phyloP scores from a whole-genome alignment of 2,329 filamentous ascomycete genomes.

The Botrytis paeoniae region DNA sequence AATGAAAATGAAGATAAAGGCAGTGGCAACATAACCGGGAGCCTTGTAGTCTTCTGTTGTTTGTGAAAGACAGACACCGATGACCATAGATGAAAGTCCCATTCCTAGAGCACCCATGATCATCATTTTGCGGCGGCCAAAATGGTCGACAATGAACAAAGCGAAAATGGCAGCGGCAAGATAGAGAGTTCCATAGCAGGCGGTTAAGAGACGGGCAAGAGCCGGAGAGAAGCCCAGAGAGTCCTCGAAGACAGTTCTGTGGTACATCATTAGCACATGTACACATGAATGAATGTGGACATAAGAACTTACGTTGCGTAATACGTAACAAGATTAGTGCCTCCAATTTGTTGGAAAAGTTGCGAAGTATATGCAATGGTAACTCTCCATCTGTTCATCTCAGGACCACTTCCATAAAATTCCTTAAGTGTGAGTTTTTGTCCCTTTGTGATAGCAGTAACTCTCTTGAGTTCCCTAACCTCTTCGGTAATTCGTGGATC shows the following conservation, averaged over 20 bases:
- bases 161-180: conserved; percentile 68
- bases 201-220: conserved; percentile 38
- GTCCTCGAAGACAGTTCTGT: conserved; percentile 54
- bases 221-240: conserved; percentile 58
- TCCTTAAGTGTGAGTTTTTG: conserved; percentile 28
- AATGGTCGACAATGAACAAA: conserved; percentile 51
- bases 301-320: conserved; percentile 51
- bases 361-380: conserved; percentile 49
- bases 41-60: conserved; percentile 46
- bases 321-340: conserved; percentile 46
- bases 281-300: neutral
- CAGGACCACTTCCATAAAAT: conserved; percentile 38
- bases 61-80: conserved; percentile 44
- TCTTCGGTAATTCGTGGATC: conserved; percentile 25
- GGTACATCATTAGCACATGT: neutral
- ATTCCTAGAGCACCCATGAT: conserved; percentile 55
- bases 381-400: conserved; percentile 53
- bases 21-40: conserved; percentile 35
- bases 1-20: conserved; percentile 50
- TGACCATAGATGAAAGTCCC: conserved; percentile 59
- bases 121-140: conserved; percentile 46
- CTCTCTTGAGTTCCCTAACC: conserved; percentile 33
- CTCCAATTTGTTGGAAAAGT: conserved; percentile 51
- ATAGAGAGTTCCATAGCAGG: conserved; percentile 42
- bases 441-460: conserved; percentile 39